Percentiles rank a stretch among this genome's conserved stretches.
phyloP scores from a whole-genome alignment of 495 filamentous ascomycete genomes.

The Copromyces sp. region DNA sequence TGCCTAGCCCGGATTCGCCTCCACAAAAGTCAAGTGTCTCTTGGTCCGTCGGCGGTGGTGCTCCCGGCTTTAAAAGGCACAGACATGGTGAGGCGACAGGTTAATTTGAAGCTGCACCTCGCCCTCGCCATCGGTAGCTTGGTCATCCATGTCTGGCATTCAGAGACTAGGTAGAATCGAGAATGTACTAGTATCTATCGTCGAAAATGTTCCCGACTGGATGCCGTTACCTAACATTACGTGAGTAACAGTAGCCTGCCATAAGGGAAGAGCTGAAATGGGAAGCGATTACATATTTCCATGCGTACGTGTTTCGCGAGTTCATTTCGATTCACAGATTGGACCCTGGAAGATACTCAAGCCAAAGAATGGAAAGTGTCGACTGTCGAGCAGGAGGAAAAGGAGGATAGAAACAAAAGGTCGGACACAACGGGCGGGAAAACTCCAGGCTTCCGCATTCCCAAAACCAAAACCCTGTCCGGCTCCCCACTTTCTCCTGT shows the following conservation, averaged over 20 bases:
- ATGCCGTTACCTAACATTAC: background rate
- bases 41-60: background rate
- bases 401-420: background rate
- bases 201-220: background rate
- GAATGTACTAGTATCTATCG: background rate
- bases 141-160: background rate
- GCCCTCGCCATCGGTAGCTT: background rate
- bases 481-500: background rate
- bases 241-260: background rate
- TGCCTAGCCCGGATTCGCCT: background rate
- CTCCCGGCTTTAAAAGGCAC: background rate
- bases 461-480: background rate
- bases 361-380: background rate
- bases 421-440: background rate
- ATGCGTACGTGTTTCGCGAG: background rate
- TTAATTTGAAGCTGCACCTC: background rate
- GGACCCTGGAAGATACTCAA: background rate
- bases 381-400: background rate
- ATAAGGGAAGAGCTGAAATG: background rate
- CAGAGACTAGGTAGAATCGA: background rate
- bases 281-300: no score
- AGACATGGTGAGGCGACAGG: background rate
- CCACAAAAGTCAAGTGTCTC: background rate
- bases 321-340: background rate
- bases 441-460: background rate